Evolutionary conservation across 2,329 filamentous ascomycete genomes (phyloP).

Genomic region (Pestalotiopsis fici): DNA sequence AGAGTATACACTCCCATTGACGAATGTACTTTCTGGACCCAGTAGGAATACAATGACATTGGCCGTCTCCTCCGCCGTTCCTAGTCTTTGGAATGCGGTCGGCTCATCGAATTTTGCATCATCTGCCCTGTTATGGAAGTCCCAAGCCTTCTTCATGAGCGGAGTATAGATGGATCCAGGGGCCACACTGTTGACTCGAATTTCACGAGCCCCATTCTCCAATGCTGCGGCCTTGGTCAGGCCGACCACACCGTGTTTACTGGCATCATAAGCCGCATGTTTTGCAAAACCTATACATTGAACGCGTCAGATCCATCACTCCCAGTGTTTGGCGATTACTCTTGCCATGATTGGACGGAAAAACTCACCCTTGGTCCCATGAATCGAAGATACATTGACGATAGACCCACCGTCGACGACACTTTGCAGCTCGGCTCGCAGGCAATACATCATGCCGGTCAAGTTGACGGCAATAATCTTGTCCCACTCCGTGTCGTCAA

Average conservation of each 20-base stretch:
- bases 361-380: conserved; percentile 44
- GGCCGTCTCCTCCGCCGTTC: conserved; percentile 47
- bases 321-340: too few relatives aligned
- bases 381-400: conserved; percentile 57
- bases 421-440: conserved; percentile 44
- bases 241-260: conserved; percentile 38
- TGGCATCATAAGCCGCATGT: conserved; percentile 38
- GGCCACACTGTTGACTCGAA: conserved; percentile 48
- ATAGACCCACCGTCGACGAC: conserved; percentile 55
- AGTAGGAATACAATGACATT: conserved; percentile 49
- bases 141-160: conserved; percentile 45
- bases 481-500: conserved; percentile 50
- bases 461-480: conserved; percentile 48
- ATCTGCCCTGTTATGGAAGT: conserved; percentile 32
- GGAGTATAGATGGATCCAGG: conserved; percentile 52
- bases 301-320: too few relatives aligned
- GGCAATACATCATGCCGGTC: conserved; percentile 53
- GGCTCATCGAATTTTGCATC: conserved; percentile 42
- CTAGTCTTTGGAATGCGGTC: conserved; percentile 42
- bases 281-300: conserved; percentile 37
- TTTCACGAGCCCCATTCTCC: conserved; percentile 41
- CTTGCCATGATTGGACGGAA: background rate
- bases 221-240: conserved; percentile 36
- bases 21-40: conserved; percentile 45
- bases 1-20: conserved; percentile 46